Conservation (phyloP, 148 eudicot genomes). For the Bassia scoparia region DNA sequence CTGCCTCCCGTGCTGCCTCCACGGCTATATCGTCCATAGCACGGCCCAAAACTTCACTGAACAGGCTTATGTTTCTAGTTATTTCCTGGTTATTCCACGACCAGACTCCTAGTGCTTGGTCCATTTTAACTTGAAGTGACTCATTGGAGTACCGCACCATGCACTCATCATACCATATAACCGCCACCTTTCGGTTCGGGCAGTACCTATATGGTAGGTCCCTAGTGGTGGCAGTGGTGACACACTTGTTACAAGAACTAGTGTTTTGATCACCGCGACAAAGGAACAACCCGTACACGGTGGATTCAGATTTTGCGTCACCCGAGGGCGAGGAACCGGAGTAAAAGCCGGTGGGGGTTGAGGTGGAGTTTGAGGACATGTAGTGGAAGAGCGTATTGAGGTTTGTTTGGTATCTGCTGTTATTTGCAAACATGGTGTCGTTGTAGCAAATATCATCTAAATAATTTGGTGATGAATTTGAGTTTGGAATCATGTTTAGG, state of each 20-base stretch:
- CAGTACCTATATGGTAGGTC: constrained; percentile 4
- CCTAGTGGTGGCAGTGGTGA: constrained; percentile 2
- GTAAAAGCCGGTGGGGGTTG: constrained; percentile 33
- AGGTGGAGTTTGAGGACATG: constrained; percentile 30
- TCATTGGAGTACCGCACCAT: constrained; percentile 31
- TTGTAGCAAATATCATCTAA: not conserved
- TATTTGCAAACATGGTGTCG: constrained; percentile 23
- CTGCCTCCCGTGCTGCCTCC: not conserved
- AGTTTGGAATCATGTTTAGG: not conserved
- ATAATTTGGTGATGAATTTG: not conserved
- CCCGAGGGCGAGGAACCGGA: constrained; percentile 19
- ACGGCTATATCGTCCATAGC: not conserved
- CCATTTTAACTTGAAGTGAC: constrained; percentile 13
- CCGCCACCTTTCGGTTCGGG: constrained; percentile 19
- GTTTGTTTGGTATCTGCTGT: constrained; percentile 34
- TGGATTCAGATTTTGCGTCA: constrained; percentile 1
- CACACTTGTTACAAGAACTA: constrained; percentile 16
- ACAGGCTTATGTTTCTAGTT: not conserved
- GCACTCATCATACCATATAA: constrained; percentile 27
- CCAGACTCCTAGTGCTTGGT: not conserved
- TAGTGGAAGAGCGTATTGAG: constrained; percentile 35
- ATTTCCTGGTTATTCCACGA: not conserved
- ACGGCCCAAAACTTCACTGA: not conserved
- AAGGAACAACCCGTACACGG: constrained; percentile 22
- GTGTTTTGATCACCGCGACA: constrained; percentile 21